These are phyloP conservation scores for Pharnaceum exiguum DNA, from an alignment of 148 eudicot species.

Conservation along the genomic window DNA sequence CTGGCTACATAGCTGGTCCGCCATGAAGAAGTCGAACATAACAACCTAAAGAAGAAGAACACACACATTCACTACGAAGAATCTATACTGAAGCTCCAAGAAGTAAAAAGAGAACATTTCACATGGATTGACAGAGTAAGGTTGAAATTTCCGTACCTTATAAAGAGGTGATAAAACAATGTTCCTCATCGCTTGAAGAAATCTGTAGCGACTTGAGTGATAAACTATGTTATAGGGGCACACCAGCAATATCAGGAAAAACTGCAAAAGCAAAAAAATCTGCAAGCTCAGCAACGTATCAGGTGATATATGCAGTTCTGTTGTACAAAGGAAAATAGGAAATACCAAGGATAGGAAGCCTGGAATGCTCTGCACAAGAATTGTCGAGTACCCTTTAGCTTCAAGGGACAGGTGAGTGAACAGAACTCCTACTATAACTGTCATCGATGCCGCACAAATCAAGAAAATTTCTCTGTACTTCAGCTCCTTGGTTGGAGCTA, in stretches of 20 bases:
- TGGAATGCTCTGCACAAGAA: constrained; percentile 70
- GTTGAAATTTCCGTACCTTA: constrained; percentile 40
- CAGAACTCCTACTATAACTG: constrained; percentile 70
- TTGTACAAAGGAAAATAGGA: background rate
- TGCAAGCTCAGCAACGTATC: too few species aligned
- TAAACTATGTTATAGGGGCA: constrained; percentile 79
- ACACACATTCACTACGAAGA: background rate
- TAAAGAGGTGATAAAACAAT: constrained; percentile 81
- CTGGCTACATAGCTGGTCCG: constrained; percentile 99
- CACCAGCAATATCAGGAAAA: constrained; percentile 51
- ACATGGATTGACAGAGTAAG: background rate
- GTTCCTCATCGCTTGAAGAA: constrained; percentile 65
- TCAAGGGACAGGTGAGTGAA: constrained; percentile 66
- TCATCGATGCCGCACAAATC: constrained; percentile 80
- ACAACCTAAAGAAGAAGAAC: constrained; percentile 48
- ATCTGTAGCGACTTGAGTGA: constrained; percentile 61
- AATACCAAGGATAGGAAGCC: constrained; percentile 80
- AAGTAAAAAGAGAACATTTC: background rate
- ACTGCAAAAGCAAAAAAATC: constrained; percentile 31
- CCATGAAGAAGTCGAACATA: constrained; percentile 99
- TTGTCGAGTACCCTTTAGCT: constrained; percentile 59
- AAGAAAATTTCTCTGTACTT: constrained; percentile 91
- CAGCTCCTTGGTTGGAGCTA: constrained; percentile 64
- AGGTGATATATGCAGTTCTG: background rate
- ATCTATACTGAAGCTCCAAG: background rate